phyloP scores from a whole-genome alignment of 202 grass and related monocot species.

The Setaria viridis region DNA sequence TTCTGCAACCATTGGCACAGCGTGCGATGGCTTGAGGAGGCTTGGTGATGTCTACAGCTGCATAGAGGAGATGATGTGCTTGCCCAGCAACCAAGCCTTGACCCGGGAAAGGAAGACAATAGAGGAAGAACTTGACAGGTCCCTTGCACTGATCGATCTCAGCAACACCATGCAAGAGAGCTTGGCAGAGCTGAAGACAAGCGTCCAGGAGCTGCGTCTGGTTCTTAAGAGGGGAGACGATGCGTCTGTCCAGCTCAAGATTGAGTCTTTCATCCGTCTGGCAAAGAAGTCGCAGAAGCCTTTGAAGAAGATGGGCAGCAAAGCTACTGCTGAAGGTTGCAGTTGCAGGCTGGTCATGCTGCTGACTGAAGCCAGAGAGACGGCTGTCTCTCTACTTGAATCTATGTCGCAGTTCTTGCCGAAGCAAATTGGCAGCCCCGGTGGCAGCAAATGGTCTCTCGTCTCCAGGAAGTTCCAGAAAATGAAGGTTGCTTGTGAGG shows the following conservation, averaged over 20 bases:
- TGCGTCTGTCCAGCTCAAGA: conserved; percentile 8
- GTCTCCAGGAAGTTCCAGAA: conserved; percentile 48
- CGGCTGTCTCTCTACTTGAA: conserved; percentile 53
- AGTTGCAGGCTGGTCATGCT: conserved; percentile 26
- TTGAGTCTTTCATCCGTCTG: conserved; percentile 27
- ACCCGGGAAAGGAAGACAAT: conserved; percentile 40
- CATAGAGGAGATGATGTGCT: conserved; percentile 56
- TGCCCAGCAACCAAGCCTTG: conserved; percentile 50
- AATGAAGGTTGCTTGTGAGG: conserved; percentile 30
- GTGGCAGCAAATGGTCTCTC: conserved; percentile 60
- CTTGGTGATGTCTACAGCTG: conserved; percentile 47
- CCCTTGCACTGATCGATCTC: conserved; percentile 60
- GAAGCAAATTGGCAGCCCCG: background rate
- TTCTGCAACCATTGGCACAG: conserved; percentile 10
- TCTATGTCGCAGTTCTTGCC: conserved; percentile 30
- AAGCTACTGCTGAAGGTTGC: conserved; percentile 13
- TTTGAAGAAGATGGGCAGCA: conserved; percentile 55
- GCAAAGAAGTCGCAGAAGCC: conserved; percentile 55
- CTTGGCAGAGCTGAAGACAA: conserved; percentile 38
- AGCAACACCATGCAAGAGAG: conserved; percentile 55
- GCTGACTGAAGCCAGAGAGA: conserved; percentile 55
- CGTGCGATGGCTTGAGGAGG: conserved; percentile 39
- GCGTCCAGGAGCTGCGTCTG: conserved; percentile 49
- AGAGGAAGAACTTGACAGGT: conserved; percentile 61
- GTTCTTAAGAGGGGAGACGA: conserved; percentile 52